These are phyloP conservation scores for Echinosophora koreensis DNA, from an alignment of 306 rosid species.

Conservation along the genomic window DNA sequence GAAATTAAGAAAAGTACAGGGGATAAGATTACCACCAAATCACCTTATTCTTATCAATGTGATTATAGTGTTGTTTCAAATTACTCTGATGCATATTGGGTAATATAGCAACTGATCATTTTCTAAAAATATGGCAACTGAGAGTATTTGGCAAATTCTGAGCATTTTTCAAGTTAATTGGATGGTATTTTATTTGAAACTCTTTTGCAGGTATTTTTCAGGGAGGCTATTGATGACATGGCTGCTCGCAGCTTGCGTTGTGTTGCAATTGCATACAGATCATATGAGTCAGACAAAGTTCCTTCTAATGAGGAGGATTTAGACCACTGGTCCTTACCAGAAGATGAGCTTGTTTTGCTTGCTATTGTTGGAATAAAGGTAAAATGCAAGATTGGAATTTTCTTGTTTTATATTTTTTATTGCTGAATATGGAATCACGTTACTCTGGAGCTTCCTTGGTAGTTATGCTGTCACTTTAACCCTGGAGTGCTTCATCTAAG, in stretches of 20 bases:
- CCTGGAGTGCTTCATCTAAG: constrained; percentile 39
- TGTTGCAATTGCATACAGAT: constrained; percentile 90
- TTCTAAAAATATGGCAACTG: constrained; percentile 18
- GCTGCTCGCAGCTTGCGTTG: constrained; percentile 94
- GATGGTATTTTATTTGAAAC: constrained; percentile 17
- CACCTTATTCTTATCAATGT: constrained; percentile 24
- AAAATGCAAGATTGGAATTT: constrained; percentile 42
- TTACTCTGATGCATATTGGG: constrained; percentile 26
- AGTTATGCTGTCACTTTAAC: constrained; percentile 25
- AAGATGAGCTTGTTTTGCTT: constrained; percentile 83
- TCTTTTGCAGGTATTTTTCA: constrained; percentile 66
- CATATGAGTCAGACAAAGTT: constrained; percentile 69
- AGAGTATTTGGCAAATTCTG: constrained; percentile 3
- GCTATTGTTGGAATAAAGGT: constrained; percentile 97
- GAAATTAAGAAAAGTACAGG: constrained; percentile 29
- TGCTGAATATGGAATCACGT: constrained; percentile 7
- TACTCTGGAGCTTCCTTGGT: constrained; percentile 28
- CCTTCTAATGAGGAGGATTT: constrained; percentile 74
- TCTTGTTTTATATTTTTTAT: constrained; percentile 31
- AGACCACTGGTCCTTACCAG: constrained; percentile 85
- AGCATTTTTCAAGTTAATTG: constrained; percentile 18
- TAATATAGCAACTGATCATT: constrained; percentile 13
- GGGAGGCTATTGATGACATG: constrained; percentile 77
- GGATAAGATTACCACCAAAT: constrained; percentile 31
- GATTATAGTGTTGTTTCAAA: constrained; percentile 39